Evolutionary conservation across 805 yeast species (phyloP).

Genomic region (Naumovozyma dairenensis): DNA sequence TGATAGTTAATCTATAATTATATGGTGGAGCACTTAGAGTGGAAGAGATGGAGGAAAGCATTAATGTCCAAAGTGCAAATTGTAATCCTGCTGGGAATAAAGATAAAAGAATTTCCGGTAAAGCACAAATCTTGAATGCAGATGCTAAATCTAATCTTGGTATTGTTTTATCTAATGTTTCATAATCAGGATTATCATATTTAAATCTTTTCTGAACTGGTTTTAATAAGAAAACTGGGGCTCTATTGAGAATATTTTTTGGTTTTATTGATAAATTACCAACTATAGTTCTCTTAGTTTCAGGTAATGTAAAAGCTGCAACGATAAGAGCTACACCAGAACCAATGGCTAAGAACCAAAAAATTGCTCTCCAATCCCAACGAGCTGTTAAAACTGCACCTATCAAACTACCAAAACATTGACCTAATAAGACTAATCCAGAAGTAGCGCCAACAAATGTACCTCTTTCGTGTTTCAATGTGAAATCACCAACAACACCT

Average conservation of each 20-base stretch:
- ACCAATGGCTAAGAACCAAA: constrained; percentile 62
- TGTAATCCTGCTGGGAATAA: constrained; percentile 52
- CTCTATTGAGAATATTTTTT: constrained; percentile 29
- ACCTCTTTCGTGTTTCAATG: constrained; percentile 57
- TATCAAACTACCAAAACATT: constrained; percentile 66
- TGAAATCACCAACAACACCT: constrained; percentile 66
- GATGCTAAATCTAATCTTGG: constrained; percentile 26
- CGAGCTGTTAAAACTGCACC: constrained; percentile 37
- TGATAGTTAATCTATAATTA: constrained; percentile 40
- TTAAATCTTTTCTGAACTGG: constrained; percentile 16
- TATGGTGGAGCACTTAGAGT: constrained; percentile 39
- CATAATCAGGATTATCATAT: constrained; percentile 24
- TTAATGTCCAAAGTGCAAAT: constrained; percentile 62
- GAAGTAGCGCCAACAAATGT: constrained; percentile 54
- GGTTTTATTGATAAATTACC: constrained; percentile 68
- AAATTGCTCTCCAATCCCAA: constrained; percentile 65
- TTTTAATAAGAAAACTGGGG: constrained; percentile 34
- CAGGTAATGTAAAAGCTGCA: constrained; percentile 45
- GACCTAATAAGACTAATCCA: constrained; percentile 61
- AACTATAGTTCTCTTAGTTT: constrained; percentile 59
- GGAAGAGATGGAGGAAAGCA: constrained; percentile 53
- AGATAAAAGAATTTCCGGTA: constrained; percentile 38
- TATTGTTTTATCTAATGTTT: constrained; percentile 18
- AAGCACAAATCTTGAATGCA: constrained; percentile 36
- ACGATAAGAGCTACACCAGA: constrained; percentile 37